Percentiles rank a stretch among this genome's conserved stretches.
phyloP scores from a whole-genome alignment of 75 land plant species.

The Pinus albicaulis region DNA sequence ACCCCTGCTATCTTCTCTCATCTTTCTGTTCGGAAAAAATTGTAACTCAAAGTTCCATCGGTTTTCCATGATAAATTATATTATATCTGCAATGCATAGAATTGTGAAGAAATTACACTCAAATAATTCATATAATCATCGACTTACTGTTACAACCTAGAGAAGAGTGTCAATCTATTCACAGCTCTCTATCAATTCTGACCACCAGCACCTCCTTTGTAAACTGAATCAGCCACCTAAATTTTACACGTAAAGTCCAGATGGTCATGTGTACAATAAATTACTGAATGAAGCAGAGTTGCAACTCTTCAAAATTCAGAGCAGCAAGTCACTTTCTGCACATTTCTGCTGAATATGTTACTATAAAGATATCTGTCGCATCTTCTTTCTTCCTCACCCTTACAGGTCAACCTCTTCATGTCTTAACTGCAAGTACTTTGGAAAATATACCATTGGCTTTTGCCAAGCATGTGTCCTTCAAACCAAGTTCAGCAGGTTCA shows the following conservation, averaged over 20 bases:
- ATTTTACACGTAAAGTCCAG: conserved; percentile 11
- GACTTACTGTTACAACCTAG: conserved; percentile 9
- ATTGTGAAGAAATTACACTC: conserved; percentile 9
- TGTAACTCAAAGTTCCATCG: conserved; percentile 1
- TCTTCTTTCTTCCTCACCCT: neutral
- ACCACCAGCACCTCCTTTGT: neutral
- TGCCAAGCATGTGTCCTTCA: conserved; percentile 11
- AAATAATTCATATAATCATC: conserved; percentile 6
- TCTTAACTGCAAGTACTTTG: conserved; percentile 1
- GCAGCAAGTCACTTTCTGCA: conserved; percentile 4
- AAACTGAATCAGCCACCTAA: conserved; percentile 4
- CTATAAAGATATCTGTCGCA: conserved; percentile 1
- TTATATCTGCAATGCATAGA: neutral
- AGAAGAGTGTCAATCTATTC: conserved; percentile 9
- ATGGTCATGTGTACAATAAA: conserved; percentile 10
- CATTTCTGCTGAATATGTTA: conserved; percentile 7
- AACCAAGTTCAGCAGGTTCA: conserved; percentile 2
- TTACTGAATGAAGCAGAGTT: conserved; percentile 10
- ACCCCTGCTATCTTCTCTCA: neutral
- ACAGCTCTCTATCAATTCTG: conserved; percentile 5
- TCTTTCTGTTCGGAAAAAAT: neutral
- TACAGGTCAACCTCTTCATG: neutral
- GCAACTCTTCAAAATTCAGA: conserved; percentile 5
- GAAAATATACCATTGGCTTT: neutral
- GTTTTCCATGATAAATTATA: neutral